Conservation (phyloP, 2,329 filamentous ascomycete genomes). For the Fusarium xylarioides region DNA sequence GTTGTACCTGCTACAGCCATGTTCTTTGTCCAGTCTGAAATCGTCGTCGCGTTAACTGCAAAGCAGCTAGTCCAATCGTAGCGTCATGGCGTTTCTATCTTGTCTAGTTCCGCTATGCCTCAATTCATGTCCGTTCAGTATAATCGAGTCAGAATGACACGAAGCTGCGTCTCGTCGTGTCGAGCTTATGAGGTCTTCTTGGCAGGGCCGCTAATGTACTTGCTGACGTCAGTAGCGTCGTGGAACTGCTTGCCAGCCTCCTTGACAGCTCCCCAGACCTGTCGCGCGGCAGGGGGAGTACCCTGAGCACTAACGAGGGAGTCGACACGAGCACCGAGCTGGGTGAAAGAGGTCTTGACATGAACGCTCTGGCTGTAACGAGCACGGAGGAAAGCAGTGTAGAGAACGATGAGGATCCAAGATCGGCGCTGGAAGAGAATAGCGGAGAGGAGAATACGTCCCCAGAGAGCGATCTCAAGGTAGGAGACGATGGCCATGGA, state of each 20-base stretch:
- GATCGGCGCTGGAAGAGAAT: slow-evolving; percentile 89
- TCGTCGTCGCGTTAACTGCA: slow-evolving; percentile 18
- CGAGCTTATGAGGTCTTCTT: slow-evolving; percentile 55
- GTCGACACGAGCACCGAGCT: slow-evolving; percentile 79
- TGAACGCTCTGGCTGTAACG: slow-evolving; percentile 91
- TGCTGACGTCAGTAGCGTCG: slow-evolving; percentile 79
- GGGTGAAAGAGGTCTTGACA: slow-evolving; percentile 82
- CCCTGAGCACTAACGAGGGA: slow-evolving; percentile 85
- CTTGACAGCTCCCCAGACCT: slow-evolving; percentile 86
- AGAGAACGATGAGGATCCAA: slow-evolving; percentile 86
- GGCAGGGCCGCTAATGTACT: slow-evolving; percentile 70
- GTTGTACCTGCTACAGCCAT: neutral
- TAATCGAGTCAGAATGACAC: neutral
- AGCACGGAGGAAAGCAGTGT: slow-evolving; percentile 92
- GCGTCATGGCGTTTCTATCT: slow-evolving; percentile 28
- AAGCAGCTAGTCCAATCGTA: slow-evolving; percentile 30
- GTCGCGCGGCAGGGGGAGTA: slow-evolving; percentile 80
- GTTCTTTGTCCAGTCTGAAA: slow-evolving; percentile 18
- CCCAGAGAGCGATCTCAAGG: slow-evolving; percentile 88
- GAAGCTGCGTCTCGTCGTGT: neutral
- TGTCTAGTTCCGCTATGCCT: slow-evolving; percentile 28
- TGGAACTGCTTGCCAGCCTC: slow-evolving; percentile 75
- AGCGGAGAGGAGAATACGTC: slow-evolving; percentile 81
- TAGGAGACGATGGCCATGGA: slow-evolving; percentile 93
- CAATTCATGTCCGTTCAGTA: neutral